Percentiles rank a stretch among this genome's conserved stretches.
Evolutionary conservation across 352 stramenopile genomes (phyloP).

Genomic region (Globisporangium nagaii): DNA sequence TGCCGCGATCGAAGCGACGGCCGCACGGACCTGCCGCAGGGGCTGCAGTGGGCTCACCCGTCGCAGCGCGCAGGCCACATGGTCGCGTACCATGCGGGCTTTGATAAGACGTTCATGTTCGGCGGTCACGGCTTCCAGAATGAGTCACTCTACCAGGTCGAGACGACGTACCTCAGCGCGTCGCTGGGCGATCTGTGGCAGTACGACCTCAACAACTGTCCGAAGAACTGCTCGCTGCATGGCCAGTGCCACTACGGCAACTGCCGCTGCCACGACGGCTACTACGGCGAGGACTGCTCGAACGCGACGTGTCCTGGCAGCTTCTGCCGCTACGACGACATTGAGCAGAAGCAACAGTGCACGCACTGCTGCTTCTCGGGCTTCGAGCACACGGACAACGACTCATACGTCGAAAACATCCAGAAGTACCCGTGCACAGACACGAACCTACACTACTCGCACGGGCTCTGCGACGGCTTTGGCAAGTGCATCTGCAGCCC

Average conservation of each 20-base stretch:
- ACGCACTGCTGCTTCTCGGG: conserved; percentile 92
- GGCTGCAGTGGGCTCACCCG: conserved; percentile 82
- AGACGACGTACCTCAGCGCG: conserved; percentile 40
- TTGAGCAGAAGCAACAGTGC: conserved; percentile 82
- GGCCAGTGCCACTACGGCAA: conserved; percentile 90
- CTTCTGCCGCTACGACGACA: conserved; percentile 91
- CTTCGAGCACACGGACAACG: conserved; percentile 80
- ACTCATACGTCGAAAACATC: conserved; percentile 88
- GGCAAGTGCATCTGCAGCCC: conserved; percentile 93
- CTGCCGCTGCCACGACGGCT: conserved; percentile 92
- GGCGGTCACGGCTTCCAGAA: conserved; percentile 79
- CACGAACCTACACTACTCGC: conserved; percentile 85
- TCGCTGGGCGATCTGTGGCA: conserved; percentile 89
- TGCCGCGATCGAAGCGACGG: conserved; percentile 88
- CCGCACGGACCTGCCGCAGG: conserved; percentile 41
- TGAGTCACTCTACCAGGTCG: conserved; percentile 55
- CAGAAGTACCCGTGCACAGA: conserved; percentile 86
- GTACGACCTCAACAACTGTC: conserved; percentile 86
- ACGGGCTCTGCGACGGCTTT: conserved; percentile 96
- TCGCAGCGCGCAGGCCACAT: conserved; percentile 83
- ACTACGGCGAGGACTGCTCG: conserved; percentile 95
- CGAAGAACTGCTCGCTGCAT: conserved; percentile 92
- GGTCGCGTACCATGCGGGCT: conserved; percentile 68
- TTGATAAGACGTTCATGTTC: conserved; percentile 84
- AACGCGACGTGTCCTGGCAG: conserved; percentile 93